Evolutionary conservation across 306 rosid genomes (phyloP), one percentile per base, ranked within the genome.

Genomic region (Quercus engelmannii): DNA sequence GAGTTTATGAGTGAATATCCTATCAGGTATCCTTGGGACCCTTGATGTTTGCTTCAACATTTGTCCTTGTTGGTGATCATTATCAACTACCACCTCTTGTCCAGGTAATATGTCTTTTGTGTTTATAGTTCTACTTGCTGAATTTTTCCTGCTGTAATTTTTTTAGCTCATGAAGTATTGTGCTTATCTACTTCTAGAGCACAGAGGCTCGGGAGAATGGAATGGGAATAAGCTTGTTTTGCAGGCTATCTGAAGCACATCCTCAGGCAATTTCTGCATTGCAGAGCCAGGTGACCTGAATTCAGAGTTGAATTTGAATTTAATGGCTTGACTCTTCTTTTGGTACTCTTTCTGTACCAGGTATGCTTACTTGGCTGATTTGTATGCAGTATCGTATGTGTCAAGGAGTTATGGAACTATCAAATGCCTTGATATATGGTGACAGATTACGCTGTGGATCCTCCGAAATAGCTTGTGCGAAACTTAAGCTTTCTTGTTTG

Each of bases 31-130:
- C 98, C 69, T 85, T 95, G 80, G 99, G 99, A 46, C 99, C 99
- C 79, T 81, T 95, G 63, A 86, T 85, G 84, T 86, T 94, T 86
- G 97, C 97, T 80, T 94, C 99, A 0, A 81, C 21, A 76, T 94
- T 94, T 90, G 94, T 94, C 46, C 93, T 94, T 72, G 99, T 94
- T 74, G 99, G 99, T 56, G 97, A 94, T 84, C 97, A 94, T 86
- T 94, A 94, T 88, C 99, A 94, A 75, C 85, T 94, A 54, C 97
- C 99, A 73, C 97, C 97, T 81, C 95, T 95, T 78, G 97, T 95
- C 74, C 90, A 92, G 87, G 99, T 91, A 46, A 65, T 61, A 67
- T 54, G n/a, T 64, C 82, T 76, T 58, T 19, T 15, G 18, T 72
- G 62, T 73, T 20, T 62, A 25, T 23, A 20, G n/a, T 74, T 80